A percentile compares a stretch with the other conserved stretches of the same genome.
phyloP scores from a whole-genome alignment of 345 rosid species.

The Diplotaxis tenuifolia region DNA sequence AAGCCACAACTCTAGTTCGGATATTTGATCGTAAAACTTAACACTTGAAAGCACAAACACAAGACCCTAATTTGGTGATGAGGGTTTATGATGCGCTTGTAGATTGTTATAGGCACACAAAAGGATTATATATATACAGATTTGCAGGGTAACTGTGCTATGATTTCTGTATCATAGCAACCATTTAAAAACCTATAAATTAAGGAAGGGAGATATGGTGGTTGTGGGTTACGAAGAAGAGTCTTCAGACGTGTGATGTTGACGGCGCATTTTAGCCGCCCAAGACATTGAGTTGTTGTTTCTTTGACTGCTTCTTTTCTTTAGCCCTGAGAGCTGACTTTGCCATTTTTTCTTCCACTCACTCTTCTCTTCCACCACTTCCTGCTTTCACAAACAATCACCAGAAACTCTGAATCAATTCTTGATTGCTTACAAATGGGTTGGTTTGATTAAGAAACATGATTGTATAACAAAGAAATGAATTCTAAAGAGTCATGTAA shows the following conservation, averaged over 20 bases:
- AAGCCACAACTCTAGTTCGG: background rate
- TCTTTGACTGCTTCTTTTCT: conserved; percentile 64
- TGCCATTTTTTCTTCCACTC: conserved; percentile 75
- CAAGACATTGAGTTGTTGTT: conserved; percentile 68
- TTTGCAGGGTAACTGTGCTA: background rate
- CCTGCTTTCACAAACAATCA: conserved; percentile 25
- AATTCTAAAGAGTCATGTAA: background rate
- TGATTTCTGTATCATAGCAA: background rate
- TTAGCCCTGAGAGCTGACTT: conserved; percentile 68
- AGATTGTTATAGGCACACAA: too few species aligned
- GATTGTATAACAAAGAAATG: background rate
- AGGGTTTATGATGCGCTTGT: too few species aligned
- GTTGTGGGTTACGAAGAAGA: background rate
- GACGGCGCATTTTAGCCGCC: conserved; percentile 85
- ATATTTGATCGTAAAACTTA: background rate
- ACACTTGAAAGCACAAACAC: background rate
- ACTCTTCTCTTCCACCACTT: conserved; percentile 51
- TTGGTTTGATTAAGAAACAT: background rate
- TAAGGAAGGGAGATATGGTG: background rate
- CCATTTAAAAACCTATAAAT: background rate
- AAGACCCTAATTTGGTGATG: background rate
- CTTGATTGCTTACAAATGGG: background rate
- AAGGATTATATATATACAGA: background rate
- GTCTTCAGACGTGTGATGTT: conserved; percentile 27
- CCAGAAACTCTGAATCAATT: background rate